These are phyloP conservation scores for Luffa acutangula DNA, from an alignment of 306 rosid genomes.

Conservation along the genomic window DNA sequence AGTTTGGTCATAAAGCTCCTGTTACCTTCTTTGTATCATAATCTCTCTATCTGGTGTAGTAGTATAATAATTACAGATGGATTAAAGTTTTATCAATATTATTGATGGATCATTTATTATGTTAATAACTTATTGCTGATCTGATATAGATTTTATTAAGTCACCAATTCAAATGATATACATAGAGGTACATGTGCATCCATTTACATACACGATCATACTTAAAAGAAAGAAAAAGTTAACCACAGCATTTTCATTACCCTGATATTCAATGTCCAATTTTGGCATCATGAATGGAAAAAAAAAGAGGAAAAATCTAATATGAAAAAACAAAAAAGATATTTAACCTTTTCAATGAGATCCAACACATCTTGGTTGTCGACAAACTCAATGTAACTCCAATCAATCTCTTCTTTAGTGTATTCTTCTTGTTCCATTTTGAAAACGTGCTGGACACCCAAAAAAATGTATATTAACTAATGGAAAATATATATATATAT, in stretches of 20 bases:
- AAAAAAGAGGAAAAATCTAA: slow-evolving; percentile 6
- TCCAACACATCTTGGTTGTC: slow-evolving; percentile 97
- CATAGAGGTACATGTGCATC: neutral
- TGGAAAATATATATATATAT: neutral
- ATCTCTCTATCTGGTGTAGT: neutral
- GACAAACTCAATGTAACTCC: slow-evolving; percentile 99
- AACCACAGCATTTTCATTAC: neutral
- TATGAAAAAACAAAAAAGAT: neutral
- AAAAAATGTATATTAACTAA: slow-evolving; percentile 16
- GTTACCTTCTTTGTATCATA: neutral
- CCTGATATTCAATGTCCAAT: neutral
- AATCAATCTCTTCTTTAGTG: slow-evolving; percentile 85
- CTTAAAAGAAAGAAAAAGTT: neutral
- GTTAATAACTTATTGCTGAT: neutral
- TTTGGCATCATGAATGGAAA: slow-evolving; percentile 11
- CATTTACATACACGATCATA: neutral
- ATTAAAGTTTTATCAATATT: neutral
- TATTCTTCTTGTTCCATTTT: slow-evolving; percentile 99
- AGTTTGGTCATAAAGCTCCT: neutral
- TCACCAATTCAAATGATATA: neutral
- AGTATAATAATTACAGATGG: neutral
- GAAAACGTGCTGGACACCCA: slow-evolving; percentile 78
- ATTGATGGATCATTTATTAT: neutral
- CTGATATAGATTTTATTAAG: neutral
- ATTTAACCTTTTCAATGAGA: slow-evolving; percentile 84